phyloP scores from a whole-genome alignment of 495 filamentous ascomycete species.

The Letharia lupina region DNA sequence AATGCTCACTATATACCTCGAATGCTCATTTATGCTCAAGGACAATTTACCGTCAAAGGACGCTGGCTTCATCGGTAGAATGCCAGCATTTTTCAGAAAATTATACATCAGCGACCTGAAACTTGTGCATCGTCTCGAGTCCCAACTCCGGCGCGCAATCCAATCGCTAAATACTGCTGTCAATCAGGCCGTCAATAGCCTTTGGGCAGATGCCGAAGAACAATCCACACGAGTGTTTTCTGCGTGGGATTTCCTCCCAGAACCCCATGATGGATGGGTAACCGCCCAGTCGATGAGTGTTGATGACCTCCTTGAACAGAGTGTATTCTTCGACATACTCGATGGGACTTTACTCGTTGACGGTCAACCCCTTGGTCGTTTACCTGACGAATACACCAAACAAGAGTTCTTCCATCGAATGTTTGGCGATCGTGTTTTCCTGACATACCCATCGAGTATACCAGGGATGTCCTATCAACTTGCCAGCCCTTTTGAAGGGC shows the following conservation, averaged over 20 bases:
- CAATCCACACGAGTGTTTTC: slow-evolving; percentile 8
- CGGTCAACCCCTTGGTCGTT: slow-evolving; percentile 38
- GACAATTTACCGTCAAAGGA: slow-evolving; percentile 17
- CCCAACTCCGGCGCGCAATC: slow-evolving; percentile 30
- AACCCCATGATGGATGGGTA: slow-evolving; percentile 14
- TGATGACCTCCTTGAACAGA: slow-evolving; percentile 2
- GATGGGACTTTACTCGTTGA: slow-evolving; percentile 44
- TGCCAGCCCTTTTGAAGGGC: slow-evolving; percentile 22
- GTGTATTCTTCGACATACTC: slow-evolving; percentile 38
- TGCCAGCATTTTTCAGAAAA: slow-evolving; percentile 20
- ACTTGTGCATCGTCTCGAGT: slow-evolving; percentile 33
- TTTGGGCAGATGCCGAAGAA: slow-evolving; percentile 14
- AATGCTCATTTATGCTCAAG: slow-evolving; percentile 20
- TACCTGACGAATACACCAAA: slow-evolving; percentile 38
- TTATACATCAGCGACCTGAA: slow-evolving; percentile 43
- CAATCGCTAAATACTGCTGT: slow-evolving; percentile 9
- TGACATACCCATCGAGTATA: slow-evolving; percentile 38
- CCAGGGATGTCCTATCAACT: slow-evolving; percentile 41
- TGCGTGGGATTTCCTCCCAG: slow-evolving; percentile 14
- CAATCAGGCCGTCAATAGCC: slow-evolving; percentile 16
- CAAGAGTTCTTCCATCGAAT: slow-evolving; percentile 35
- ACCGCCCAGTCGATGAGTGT: slow-evolving; percentile 4
- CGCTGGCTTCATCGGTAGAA: slow-evolving; percentile 10
- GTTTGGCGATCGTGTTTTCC: slow-evolving; percentile 42
- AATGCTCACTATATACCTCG: slow-evolving; percentile 16